A percentile compares a stretch with the other conserved stretches of the same genome.
These are phyloP conservation scores for Cyclotella choctawhatcheeana DNA, from an alignment of 108 stramenopile genomes.

Conservation along the genomic window DNA sequence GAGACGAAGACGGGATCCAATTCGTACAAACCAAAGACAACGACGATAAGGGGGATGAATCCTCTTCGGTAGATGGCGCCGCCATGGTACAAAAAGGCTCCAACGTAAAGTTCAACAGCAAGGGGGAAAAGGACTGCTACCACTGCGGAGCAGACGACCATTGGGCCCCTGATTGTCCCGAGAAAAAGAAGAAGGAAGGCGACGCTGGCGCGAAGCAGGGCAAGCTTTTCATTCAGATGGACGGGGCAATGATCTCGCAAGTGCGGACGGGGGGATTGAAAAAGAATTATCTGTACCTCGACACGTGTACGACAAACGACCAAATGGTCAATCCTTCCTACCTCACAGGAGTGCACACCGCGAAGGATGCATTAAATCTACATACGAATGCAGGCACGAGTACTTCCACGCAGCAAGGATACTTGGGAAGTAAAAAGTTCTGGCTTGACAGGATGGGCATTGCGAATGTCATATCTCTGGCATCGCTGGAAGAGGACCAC, in stretches of 20 bases:
- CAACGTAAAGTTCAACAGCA: constrained; percentile 2
- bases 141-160: constrained; percentile 17
- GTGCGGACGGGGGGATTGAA: not conserved
- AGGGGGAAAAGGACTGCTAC: not conserved
- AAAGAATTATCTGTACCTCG: constrained; percentile 8
- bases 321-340: not conserved
- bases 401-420: not conserved
- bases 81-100: not conserved
- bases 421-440: constrained; percentile 13
- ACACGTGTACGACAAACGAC: constrained; percentile 15
- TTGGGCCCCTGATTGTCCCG: constrained; percentile 7
- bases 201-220: not conserved
- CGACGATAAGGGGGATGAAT: not conserved
- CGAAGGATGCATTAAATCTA: not conserved
- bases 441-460: constrained; percentile 26
- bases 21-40: constrained; percentile 11
- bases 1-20: constrained; percentile 21
- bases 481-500: constrained; percentile 3
- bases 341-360: not conserved
- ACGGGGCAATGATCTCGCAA: not conserved
- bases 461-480: constrained; percentile 32
- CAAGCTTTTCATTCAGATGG: constrained; percentile 3
- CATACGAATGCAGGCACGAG: constrained; percentile 31
- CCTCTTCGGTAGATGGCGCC: not conserved
- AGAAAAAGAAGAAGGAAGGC: not conserved